Base-by-base conservation (phyloP, 208 protist species). In the Trypanosoma vivax region DNA sequence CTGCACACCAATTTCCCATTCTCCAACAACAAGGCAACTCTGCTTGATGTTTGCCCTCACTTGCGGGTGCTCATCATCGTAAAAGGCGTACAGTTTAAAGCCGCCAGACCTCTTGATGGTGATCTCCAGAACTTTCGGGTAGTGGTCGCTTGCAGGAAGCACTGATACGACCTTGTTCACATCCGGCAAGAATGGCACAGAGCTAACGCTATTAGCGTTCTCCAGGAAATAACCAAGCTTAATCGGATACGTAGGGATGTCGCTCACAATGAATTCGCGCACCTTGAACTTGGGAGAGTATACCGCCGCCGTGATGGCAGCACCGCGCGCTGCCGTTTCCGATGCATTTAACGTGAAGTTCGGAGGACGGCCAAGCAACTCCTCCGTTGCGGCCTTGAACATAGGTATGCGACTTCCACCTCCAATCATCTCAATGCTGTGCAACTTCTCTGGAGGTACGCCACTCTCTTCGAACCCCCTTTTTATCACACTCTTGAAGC, bases 211-310 rank as follows among this genome's bases (percentile, higher is more conserved):
- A 34, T 69, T 77, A 27, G 76, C 64, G 56, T 77, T 79, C 38
- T 81, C 67, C 31, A 78, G 61, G 68, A 78, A 56, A 62, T 89
- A 90, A 53, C 75, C 87, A 53, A 96, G 72, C 30, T 88, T 66
- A 42, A 93, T 66, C 3, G 82, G 79, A 55, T 90, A 90, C 13
- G 69, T 77, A 23, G 79, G 69, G 34, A 84, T 48, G 70, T 96
- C 86, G 5, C 71, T 60, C 30, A 95, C 72, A 47, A 75, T 70
- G 61, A 93, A 94, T 54, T 92, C 73, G 28, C 81, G 83, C 16
- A 93, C 88, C 63, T 91, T 77, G 53, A 95, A 95, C 51, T 88
- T 89, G 31, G 89, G 88, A 16, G 79, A 91, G n/a, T 95, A 74
- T 60, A 92, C 87, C 13, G 88, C 91, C 34, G 83, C 88, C 47